Base-by-base conservation (phyloP, 1,139 yeast genomes). In the Zygoascus sp. region DNA sequence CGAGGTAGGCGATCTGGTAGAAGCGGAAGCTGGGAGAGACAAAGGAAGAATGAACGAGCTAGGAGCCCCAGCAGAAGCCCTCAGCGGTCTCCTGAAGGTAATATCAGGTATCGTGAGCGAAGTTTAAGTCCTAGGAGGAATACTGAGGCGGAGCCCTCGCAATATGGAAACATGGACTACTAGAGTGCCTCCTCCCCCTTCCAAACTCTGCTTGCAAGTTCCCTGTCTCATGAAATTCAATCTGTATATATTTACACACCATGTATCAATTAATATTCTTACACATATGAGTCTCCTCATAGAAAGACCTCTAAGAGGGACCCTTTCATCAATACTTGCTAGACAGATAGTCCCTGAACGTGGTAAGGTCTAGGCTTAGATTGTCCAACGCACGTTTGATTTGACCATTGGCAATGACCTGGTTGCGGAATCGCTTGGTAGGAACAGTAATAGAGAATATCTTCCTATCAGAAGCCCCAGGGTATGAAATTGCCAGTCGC, bases 381-480 rank as follows among this genome's bases (percentile, higher is more conserved):
- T 20, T 20, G 9, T 42, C 41, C 15, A 42, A 15, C n/a, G 36
- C 27, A n/a, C 19, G 16, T 28, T 35, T 35, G n/a, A 42, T 13
- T 19, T 25, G 15, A 16, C 20, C 21, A 27, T 36, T 36, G 9
- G 32, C 36, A 15, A 42, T 19, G 10, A 16, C 16, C 2, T 17
- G 13, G 11, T 37, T 37, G 15, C 13, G 7, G 8, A 36, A 35
- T 5, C 34, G 22, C 27, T 28, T 35, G 11, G 40, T 36, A n/a
- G 39, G 36, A 1, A 37, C 40, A 27, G 45, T 28, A 9, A 42
- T 27, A 23, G 45, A 25, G 19, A 23, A 42, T 9, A 42, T 42
- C 13, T 42, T 27, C 15, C 28, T 19, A 32, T 30, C 20, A 32
- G 37, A 13, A n/a, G 34, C 34, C n/a, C 34, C 40, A 3, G 39